Evolutionary conservation across 257 asterid genomes (phyloP).

Genomic region (Primulina tabacum): DNA sequence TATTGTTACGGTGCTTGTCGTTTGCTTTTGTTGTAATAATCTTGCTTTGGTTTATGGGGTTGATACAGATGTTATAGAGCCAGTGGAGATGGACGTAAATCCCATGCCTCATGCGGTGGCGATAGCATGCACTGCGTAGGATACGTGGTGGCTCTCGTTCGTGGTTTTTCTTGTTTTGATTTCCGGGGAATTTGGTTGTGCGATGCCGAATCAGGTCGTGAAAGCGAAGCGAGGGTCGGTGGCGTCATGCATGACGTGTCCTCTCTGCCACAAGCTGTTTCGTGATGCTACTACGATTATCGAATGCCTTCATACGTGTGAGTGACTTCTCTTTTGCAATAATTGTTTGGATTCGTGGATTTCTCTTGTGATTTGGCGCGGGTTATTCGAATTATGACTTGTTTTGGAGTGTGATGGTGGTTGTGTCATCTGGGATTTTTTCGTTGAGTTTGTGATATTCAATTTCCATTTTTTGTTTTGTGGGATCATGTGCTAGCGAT

Average conservation of each 20-base stretch:
- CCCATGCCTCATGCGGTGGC: conserved; percentile 23
- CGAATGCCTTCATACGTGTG: conserved; percentile 67
- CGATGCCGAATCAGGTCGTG: conserved; percentile 43
- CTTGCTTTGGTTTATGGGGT: conserved; percentile 29
- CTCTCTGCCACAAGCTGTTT: conserved; percentile 49
- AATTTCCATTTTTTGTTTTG: conserved; percentile 26
- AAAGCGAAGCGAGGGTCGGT: conserved; percentile 42
- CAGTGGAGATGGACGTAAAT: conserved; percentile 40
- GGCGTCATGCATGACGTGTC: conserved; percentile 68
- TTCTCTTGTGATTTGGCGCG: conserved; percentile 13
- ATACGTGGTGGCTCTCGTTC: conserved; percentile 25
- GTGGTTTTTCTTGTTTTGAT: conserved; percentile 17
- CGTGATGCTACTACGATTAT: conserved; percentile 58
- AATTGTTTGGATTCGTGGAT: conserved; percentile 22
- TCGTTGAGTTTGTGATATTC: background rate
- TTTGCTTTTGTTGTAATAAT: conserved; percentile 24
- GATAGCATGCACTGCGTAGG: conserved; percentile 47
- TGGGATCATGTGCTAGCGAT: conserved; percentile 22
- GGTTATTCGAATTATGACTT: conserved; percentile 10
- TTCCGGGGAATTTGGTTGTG: conserved; percentile 28
- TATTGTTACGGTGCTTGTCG: conserved; percentile 14
- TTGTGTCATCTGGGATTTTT: conserved; percentile 27
- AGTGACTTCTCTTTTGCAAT: conserved; percentile 21
- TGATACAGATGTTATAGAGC: conserved; percentile 38
- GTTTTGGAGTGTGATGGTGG: conserved; percentile 11